Conservation (phyloP, 306 rosid species). For the Castanea sativa region DNA sequence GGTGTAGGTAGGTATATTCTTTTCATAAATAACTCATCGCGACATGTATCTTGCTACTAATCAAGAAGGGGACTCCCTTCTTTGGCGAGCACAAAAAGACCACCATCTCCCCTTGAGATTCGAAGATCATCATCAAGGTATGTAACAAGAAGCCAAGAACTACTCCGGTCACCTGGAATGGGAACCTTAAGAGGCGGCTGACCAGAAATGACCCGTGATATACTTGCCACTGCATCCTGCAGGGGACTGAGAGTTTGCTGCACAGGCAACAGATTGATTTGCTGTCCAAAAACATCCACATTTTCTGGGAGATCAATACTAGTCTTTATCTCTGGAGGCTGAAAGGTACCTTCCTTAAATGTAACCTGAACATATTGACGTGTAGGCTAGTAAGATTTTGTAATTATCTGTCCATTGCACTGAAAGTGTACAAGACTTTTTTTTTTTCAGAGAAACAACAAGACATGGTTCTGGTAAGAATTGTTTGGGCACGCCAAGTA, state of each 20-base stretch:
- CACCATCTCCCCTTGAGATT: conserved; percentile 95
- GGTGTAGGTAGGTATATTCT: neutral
- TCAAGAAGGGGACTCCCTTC: conserved; percentile 81
- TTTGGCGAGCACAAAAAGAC: conserved; percentile 81
- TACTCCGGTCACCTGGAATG: conserved; percentile 82
- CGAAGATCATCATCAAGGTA: conserved; percentile 82
- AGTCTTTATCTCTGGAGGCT: conserved; percentile 84
- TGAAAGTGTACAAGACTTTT: neutral
- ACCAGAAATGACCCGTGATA: conserved; percentile 71
- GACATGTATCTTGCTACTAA: conserved; percentile 35
- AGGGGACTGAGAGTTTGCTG: conserved; percentile 69
- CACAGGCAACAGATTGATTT: conserved; percentile 55
- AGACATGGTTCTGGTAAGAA: neutral
- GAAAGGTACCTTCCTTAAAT: conserved; percentile 81
- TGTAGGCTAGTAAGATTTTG: conserved; percentile 15
- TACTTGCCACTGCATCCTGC: conserved; percentile 54
- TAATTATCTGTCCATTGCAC: neutral
- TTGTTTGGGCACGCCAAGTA: neutral
- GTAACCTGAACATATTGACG: conserved; percentile 55
- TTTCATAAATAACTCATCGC: neutral
- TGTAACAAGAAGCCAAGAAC: conserved; percentile 85
- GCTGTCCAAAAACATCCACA: conserved; percentile 74
- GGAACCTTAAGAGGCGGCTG: conserved; percentile 81
- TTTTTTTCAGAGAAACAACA: no score
- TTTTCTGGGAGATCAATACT: conserved; percentile 69